These are phyloP conservation scores for Athelia psychrophila DNA, from an alignment of 1,284 basidiomycete genomes.

Conservation along the genomic window DNA sequence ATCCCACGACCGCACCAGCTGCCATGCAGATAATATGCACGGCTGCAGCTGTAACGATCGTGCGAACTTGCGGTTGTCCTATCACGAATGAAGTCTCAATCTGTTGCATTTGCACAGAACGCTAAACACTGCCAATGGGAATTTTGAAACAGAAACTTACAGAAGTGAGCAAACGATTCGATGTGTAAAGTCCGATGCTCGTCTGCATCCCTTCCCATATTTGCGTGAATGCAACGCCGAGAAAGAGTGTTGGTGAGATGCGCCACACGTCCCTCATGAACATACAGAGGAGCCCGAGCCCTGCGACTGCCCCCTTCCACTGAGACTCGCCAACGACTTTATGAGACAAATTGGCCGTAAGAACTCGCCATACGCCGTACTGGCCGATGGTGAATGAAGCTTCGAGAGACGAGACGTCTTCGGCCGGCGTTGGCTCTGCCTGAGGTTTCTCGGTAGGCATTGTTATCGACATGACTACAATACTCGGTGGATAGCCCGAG, in stretches of 20 bases:
- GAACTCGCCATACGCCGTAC: background rate
- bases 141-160: background rate
- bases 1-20: background rate
- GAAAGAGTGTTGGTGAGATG: background rate
- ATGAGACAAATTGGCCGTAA: background rate
- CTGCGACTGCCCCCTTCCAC: background rate
- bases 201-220: background rate
- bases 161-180: background rate
- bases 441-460: too few relatives aligned
- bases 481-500: too few relatives aligned
- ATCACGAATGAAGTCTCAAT: background rate
- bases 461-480: too few relatives aligned
- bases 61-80: background rate
- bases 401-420: too few relatives aligned
- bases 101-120: background rate
- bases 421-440: too few relatives aligned
- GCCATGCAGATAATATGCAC: background rate
- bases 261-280: background rate
- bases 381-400: background rate
- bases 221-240: background rate
- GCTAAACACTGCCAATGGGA: background rate
- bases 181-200: background rate
- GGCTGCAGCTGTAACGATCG: background rate
- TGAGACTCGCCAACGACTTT: background rate
- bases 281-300: background rate